Evolutionary conservation across 495 filamentous ascomycete genomes (phyloP).

Genomic region (Lophiotrema nucula): DNA sequence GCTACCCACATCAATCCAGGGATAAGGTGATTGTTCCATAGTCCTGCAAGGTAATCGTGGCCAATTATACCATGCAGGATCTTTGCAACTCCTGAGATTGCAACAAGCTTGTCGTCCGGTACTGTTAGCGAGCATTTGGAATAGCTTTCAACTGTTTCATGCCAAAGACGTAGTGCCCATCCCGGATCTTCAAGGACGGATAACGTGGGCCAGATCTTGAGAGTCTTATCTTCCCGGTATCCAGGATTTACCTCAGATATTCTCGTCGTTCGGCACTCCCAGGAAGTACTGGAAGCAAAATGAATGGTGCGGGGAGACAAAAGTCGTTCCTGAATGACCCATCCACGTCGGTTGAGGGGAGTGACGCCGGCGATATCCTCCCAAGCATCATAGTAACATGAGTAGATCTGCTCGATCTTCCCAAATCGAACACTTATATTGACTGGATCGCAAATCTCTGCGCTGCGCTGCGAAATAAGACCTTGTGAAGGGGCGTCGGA

Average conservation of each 20-base stretch:
- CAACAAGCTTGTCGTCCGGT: not conserved
- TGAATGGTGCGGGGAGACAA: not conserved
- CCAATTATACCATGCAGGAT: not conserved
- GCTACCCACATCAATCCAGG: not conserved
- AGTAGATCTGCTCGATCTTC: not conserved
- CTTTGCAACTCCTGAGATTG: not conserved
- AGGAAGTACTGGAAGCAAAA: not conserved
- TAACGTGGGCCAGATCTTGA: not conserved
- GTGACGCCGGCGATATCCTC: not conserved
- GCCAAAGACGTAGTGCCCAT: not conserved
- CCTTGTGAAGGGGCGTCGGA: not conserved
- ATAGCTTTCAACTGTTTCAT: not conserved
- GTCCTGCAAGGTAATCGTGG: not conserved
- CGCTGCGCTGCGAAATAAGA: not conserved
- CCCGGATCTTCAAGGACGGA: not conserved
- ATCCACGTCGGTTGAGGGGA: not conserved
- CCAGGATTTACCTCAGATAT: not conserved
- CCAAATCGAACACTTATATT: not conserved
- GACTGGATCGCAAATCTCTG: not conserved
- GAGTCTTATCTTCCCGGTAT: not conserved
- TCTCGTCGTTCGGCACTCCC: not conserved
- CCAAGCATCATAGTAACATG: not conserved
- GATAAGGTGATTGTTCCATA: not conserved
- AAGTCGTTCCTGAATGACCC: not conserved
- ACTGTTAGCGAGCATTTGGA: not conserved